Conservation (phyloP, 352 stramenopile species). For the Globisporangium spinosum region DNA sequence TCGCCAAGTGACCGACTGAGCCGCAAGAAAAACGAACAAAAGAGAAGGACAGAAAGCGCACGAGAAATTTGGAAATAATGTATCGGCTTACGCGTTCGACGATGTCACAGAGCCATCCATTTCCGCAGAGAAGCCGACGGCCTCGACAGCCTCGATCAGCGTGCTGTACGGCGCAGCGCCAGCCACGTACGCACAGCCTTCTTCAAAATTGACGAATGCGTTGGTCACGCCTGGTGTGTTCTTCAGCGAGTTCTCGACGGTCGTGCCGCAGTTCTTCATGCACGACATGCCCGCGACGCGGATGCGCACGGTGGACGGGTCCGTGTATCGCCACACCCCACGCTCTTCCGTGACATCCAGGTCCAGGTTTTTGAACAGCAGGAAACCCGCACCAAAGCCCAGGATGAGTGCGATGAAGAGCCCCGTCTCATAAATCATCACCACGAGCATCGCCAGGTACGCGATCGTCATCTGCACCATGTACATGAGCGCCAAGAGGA, state of each 20-base stretch:
- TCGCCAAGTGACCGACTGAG: conserved; percentile 14
- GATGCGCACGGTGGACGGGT: conserved; percentile 67
- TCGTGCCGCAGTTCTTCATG: conserved; percentile 90
- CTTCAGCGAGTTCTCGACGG: conserved; percentile 55
- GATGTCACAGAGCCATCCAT: conserved; percentile 33
- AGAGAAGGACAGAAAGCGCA: conserved; percentile 3
- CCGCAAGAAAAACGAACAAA: background rate
- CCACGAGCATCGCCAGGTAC: conserved; percentile 81
- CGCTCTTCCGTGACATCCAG: conserved; percentile 66
- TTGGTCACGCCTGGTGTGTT: conserved; percentile 59
- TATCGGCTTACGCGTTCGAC: conserved; percentile 53
- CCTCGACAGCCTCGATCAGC: conserved; percentile 62
- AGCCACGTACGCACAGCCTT: conserved; percentile 69
- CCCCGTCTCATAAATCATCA: conserved; percentile 80
- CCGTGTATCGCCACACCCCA: conserved; percentile 64
- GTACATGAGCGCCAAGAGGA: conserved; percentile 57
- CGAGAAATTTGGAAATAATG: conserved; percentile 6
- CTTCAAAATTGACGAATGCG: conserved; percentile 74
- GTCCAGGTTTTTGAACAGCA: conserved; percentile 73
- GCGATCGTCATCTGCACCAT: conserved; percentile 81
- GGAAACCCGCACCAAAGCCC: conserved; percentile 65
- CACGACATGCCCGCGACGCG: conserved; percentile 87
- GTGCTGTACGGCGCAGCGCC: conserved; percentile 46
- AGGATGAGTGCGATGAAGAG: conserved; percentile 70
- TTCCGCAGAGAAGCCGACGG: conserved; percentile 62